These are phyloP conservation scores for Colletotrichum theobromicola DNA, from an alignment of 2,329 filamentous ascomycete genomes.

Conservation along the genomic window DNA sequence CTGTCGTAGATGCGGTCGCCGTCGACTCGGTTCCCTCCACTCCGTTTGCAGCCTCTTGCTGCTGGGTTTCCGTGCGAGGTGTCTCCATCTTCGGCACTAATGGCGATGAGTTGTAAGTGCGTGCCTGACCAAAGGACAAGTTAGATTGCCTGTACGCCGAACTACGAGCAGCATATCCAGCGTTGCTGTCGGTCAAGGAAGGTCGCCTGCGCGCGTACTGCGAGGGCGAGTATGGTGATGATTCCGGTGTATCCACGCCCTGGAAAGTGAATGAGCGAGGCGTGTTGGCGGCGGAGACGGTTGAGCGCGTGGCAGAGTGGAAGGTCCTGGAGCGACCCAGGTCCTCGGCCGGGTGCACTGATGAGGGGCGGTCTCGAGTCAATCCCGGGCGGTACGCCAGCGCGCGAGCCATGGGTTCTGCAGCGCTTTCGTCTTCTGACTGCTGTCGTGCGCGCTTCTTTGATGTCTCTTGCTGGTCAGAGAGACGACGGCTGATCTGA, in stretches of 20 bases:
- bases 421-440: slow-evolving; percentile 45
- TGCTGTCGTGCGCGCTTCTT: slow-evolving; percentile 40
- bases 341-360: slow-evolving; percentile 41
- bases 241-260: slow-evolving; percentile 50
- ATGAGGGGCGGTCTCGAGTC: slow-evolving; percentile 47
- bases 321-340: slow-evolving; percentile 36
- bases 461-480: slow-evolving; percentile 59
- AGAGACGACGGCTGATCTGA: slow-evolving; percentile 56
- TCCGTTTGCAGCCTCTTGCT: slow-evolving; percentile 41
- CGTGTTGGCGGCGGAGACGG: slow-evolving; percentile 48
- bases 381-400: slow-evolving; percentile 46
- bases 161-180: slow-evolving; percentile 43
- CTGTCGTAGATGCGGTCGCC: slow-evolving; percentile 82
- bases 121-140: slow-evolving; percentile 41
- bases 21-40: slow-evolving; percentile 83
- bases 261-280: slow-evolving; percentile 54
- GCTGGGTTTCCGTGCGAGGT: slow-evolving; percentile 38
- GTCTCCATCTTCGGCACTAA: slow-evolving; percentile 53
- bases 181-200: slow-evolving; percentile 54
- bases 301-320: slow-evolving; percentile 24
- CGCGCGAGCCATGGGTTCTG: slow-evolving; percentile 45
- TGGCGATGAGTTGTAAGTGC: slow-evolving; percentile 65
- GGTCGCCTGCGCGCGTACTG: slow-evolving; percentile 39
- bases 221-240: slow-evolving; percentile 14
- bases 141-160: slow-evolving; percentile 47